Percentiles rank a stretch among this genome's conserved stretches.
Evolutionary conservation across 2,329 filamentous ascomycete species (phyloP).

Genomic region (Verticillium nonalfalfae): DNA sequence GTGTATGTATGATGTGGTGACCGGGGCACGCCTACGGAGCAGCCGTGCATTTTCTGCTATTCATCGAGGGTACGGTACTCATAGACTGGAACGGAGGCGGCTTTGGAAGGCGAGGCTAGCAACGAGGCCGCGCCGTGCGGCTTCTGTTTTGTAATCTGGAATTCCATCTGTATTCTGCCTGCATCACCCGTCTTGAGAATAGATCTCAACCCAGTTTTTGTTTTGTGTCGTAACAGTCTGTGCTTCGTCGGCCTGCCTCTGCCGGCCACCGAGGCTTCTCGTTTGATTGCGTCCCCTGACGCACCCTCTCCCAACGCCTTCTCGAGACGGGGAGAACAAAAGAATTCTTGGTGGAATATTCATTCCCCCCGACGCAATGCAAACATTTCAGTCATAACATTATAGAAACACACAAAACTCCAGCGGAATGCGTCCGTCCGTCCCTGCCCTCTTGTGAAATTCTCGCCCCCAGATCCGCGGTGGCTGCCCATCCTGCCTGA

Average conservation of each 20-base stretch:
- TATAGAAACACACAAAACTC: neutral
- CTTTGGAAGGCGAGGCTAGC: neutral
- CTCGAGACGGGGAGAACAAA: neutral
- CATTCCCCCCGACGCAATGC: neutral
- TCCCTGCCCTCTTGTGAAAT: too few species aligned
- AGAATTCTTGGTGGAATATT: too few species aligned
- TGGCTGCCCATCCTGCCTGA: too few species aligned
- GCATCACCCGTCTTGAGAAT: neutral
- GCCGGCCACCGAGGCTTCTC: neutral
- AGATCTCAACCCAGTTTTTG: neutral
- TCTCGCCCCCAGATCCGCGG: too few species aligned
- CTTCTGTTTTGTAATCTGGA: neutral
- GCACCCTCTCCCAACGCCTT: neutral
- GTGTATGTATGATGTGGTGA: slow-evolving; percentile 10
- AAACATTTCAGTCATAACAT: neutral
- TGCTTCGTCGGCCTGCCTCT: neutral
- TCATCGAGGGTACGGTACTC: neutral
- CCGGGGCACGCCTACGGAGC: slow-evolving; percentile 2
- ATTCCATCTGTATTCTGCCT: slow-evolving; percentile 1
- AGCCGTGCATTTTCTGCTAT: neutral
- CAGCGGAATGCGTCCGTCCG: neutral
- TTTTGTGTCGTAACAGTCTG: neutral
- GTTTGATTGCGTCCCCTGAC: neutral
- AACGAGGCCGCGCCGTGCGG: neutral
- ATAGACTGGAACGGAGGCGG: slow-evolving; percentile 1